phyloP scores from a whole-genome alignment of 192 early-diverging fungal species.

The Jimgerdemannia flammicorona region DNA sequence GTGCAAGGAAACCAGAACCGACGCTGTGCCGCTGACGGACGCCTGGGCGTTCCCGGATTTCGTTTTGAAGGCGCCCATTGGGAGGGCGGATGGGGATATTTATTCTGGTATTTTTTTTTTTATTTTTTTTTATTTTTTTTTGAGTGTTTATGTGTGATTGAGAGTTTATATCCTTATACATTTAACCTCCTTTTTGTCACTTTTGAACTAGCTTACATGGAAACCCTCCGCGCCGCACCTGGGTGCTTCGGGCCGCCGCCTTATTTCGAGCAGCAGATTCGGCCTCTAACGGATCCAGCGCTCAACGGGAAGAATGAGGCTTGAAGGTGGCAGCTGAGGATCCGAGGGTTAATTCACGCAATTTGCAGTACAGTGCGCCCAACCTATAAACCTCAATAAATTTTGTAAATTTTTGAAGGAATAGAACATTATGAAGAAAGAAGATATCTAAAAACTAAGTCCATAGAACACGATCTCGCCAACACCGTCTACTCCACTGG shows the following conservation, averaged over 20 bases:
- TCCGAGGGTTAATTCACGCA: neutral
- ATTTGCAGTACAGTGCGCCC: neutral
- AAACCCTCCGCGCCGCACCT: conserved; percentile 30
- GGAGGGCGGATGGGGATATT: conserved; percentile 54
- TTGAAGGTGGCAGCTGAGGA: neutral
- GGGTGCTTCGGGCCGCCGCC: conserved; percentile 28
- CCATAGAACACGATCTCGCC: neutral
- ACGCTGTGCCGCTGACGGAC: conserved; percentile 50
- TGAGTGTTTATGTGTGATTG: neutral
- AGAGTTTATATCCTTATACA: neutral
- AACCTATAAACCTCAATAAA: too few species aligned
- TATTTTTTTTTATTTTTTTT: conserved; percentile 2
- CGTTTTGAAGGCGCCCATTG: conserved; percentile 55
- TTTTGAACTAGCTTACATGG: conserved; percentile 25
- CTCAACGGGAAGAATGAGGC: conserved; percentile 3
- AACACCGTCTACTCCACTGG: neutral
- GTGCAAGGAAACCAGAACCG: conserved; percentile 40
- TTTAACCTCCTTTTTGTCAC: neutral
- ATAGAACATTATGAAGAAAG: too few species aligned
- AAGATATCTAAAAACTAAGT: too few species aligned
- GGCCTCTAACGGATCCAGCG: conserved; percentile 33
- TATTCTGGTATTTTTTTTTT: conserved; percentile 36
- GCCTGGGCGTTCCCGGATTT: conserved; percentile 54
- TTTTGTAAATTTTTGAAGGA: neutral
- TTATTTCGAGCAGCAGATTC: conserved; percentile 35